phyloP scores from a whole-genome alignment of 306 rosid genomes.

The Trifolium dubium region DNA sequence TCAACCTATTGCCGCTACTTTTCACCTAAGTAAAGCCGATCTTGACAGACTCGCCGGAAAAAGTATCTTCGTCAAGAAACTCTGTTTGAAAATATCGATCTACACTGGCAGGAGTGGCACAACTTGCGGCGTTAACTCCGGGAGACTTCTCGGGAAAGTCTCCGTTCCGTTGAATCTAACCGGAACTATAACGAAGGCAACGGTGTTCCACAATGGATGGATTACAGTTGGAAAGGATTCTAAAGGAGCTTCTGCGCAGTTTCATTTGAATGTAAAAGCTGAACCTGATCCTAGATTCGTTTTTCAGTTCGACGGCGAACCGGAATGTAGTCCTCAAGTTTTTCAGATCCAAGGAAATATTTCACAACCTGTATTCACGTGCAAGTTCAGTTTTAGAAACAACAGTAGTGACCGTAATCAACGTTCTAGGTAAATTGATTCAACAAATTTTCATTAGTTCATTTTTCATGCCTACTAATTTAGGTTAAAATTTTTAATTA shows the following conservation, averaged over 20 bases:
- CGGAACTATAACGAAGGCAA: conserved; percentile 52
- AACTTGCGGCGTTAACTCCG: conserved; percentile 69
- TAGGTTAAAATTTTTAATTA: neutral
- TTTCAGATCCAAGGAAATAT: conserved; percentile 74
- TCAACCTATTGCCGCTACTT: conserved; percentile 59
- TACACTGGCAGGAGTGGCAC: conserved; percentile 66
- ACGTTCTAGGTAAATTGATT: conserved; percentile 53
- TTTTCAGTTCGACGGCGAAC: conserved; percentile 78
- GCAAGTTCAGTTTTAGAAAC: conserved; percentile 74
- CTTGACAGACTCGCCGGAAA: conserved; percentile 51
- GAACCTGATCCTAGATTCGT: conserved; percentile 81
- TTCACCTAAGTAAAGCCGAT: conserved; percentile 67
- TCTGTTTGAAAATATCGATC: conserved; percentile 59
- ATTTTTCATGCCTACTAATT: neutral
- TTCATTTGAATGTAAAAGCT: conserved; percentile 69
- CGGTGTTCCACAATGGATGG: conserved; percentile 70
- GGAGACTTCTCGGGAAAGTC: conserved; percentile 55
- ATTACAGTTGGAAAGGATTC: conserved; percentile 62
- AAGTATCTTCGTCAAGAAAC: conserved; percentile 54
- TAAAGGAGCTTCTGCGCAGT: conserved; percentile 62
- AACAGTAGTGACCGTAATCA: conserved; percentile 65
- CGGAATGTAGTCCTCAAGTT: conserved; percentile 79
- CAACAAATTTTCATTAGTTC: neutral
- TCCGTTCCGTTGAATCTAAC: conserved; percentile 62
- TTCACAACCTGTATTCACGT: conserved; percentile 73